Evolutionary conservation across 306 rosid genomes (phyloP).

Genomic region (Quercus wislizeni): DNA sequence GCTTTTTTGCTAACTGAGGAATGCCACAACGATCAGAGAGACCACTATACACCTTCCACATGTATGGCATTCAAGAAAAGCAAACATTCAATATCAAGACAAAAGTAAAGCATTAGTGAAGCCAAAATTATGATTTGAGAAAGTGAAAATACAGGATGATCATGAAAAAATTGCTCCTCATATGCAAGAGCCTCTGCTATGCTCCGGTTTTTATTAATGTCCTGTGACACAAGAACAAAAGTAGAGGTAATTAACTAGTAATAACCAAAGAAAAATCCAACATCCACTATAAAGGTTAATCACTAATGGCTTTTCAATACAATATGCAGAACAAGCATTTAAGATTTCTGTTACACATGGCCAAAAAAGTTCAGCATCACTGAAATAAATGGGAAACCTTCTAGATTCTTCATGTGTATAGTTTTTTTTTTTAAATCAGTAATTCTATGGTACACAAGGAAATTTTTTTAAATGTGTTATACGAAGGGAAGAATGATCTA

Average conservation of each 20-base stretch:
- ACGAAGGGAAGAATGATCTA: background rate
- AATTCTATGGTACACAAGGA: background rate
- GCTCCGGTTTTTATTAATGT: constrained; percentile 72
- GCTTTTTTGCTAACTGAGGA: constrained; percentile 87
- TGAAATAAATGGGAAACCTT: background rate
- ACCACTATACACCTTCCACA: constrained; percentile 71
- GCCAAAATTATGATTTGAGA: background rate
- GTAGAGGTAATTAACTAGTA: background rate
- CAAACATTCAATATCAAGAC: constrained; percentile 17
- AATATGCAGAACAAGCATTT: background rate
- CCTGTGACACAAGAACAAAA: constrained; percentile 40
- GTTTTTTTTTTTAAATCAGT: too few species aligned
- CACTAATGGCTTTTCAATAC: background rate
- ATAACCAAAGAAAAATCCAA: constrained; percentile 20
- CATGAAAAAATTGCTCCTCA: constrained; percentile 82
- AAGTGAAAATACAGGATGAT: constrained; percentile 75
- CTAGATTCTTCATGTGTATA: background rate
- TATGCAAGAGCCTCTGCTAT: constrained; percentile 87
- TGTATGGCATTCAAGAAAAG: constrained; percentile 3
- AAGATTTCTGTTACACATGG: background rate
- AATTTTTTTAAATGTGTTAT: background rate
- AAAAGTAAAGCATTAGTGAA: background rate
- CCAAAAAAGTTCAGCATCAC: background rate
- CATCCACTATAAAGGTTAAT: background rate
- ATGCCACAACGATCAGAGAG: constrained; percentile 90